phyloP scores from a whole-genome alignment of 176 grass and related monocot genomes.

The Oryza glumipatula region DNA sequence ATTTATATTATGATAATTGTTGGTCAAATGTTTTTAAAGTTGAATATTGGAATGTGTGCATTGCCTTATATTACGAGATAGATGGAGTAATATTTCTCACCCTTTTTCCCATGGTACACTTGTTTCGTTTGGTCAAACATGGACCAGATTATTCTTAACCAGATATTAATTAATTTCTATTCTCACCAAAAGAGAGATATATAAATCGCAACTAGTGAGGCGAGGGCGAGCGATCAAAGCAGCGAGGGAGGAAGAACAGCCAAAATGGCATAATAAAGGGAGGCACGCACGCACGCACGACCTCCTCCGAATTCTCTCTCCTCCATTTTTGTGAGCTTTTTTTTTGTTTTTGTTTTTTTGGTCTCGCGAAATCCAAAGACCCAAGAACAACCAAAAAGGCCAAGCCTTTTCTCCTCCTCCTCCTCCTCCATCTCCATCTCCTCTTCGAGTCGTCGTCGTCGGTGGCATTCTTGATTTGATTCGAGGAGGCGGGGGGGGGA shows the following conservation, averaged over 20 bases:
- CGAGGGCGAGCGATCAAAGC: too few relatives aligned
- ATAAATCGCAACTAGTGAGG: neutral
- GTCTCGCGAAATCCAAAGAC: constrained; percentile 27
- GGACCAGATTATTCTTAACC: constrained; percentile 17
- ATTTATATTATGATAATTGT: too few relatives aligned
- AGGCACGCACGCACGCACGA: neutral
- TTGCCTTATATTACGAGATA: too few relatives aligned
- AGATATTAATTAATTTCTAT: neutral
- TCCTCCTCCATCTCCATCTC: neutral
- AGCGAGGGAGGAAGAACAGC: neutral
- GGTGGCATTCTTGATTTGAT: neutral
- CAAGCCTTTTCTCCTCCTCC: neutral
- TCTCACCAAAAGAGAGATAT: neutral
- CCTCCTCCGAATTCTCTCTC: neutral
- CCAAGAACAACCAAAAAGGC: constrained; percentile 7
- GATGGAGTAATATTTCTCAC: neutral
- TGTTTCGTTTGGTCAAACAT: constrained; percentile 56
- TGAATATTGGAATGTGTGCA: too few relatives aligned
- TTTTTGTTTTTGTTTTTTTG: too few relatives aligned
- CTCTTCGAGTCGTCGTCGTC: constrained; percentile 1
- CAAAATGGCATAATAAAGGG: constrained; percentile 13
- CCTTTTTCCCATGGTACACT: constrained; percentile 30
- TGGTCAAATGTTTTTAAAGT: too few relatives aligned
- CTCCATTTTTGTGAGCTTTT: constrained; percentile 6
- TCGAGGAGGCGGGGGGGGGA: constrained; percentile 4